phyloP scores from a whole-genome alignment of 1,284 basidiomycete species.

The Phenoliferia sp. region DNA sequence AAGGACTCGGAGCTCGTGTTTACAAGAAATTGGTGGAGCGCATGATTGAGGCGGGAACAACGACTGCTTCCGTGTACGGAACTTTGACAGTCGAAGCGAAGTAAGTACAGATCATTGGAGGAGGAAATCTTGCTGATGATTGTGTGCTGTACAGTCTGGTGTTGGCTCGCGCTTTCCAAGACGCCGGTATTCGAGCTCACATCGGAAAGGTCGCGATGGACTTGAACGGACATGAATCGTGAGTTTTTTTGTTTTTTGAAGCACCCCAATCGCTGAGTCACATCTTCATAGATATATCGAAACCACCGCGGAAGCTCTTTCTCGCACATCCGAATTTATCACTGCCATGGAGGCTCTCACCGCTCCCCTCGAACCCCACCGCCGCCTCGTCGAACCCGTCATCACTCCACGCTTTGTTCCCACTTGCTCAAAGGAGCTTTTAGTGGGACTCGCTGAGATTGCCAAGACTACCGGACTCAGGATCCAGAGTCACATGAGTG shows the following conservation, averaged over 20 bases:
- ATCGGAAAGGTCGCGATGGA: conserved; percentile 61
- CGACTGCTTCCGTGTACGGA: conserved; percentile 68
- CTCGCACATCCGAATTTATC: conserved; percentile 56
- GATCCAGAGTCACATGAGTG: conserved; percentile 71
- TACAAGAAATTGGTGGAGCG: conserved; percentile 61
- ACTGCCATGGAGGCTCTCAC: conserved; percentile 49
- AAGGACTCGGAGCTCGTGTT: conserved; percentile 55
- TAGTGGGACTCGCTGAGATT: conserved; percentile 56
- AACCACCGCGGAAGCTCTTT: conserved; percentile 49
- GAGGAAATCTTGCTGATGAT: not conserved
- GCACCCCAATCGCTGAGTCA: not conserved
- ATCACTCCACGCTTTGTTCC: conserved; percentile 77
- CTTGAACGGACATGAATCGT: conserved; percentile 6
- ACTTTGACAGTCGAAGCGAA: conserved; percentile 74
- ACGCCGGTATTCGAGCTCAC: conserved; percentile 66
- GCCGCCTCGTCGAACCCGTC: conserved; percentile 64
- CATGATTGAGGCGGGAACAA: conserved; percentile 66
- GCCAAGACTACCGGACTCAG: conserved; percentile 49
- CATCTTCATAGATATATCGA: conserved; percentile 54
- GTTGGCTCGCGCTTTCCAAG: conserved; percentile 64
- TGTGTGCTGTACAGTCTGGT: conserved; percentile 53
- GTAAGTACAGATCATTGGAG: conserved; percentile 45
- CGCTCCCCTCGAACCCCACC: conserved; percentile 47
- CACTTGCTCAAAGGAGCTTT: conserved; percentile 64
- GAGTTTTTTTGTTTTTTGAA: conserved; percentile 46